Evolutionary conservation across 2,329 filamentous ascomycete genomes (phyloP).

Genomic region (Hysterium pulicare): DNA sequence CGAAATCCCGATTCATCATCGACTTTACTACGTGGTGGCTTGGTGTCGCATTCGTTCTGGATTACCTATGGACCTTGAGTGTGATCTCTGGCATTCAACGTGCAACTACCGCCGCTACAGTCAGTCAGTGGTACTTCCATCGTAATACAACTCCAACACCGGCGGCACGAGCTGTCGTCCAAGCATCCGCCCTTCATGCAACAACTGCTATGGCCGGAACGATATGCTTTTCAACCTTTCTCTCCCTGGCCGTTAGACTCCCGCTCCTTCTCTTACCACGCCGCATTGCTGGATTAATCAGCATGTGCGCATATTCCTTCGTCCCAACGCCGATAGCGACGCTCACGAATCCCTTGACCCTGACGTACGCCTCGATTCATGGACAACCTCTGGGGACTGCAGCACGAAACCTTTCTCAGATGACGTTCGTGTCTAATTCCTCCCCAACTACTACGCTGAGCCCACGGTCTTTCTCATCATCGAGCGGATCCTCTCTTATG

Average conservation of each 20-base stretch:
- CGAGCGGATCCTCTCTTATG: constrained; percentile 56
- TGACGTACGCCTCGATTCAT: constrained; percentile 93
- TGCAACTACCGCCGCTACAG: constrained; percentile 86
- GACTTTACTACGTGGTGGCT: constrained; percentile 91
- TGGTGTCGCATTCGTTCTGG: constrained; percentile 83
- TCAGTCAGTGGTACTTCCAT: constrained; percentile 99
- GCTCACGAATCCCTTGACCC: constrained; percentile 83
- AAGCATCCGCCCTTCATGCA: constrained; percentile 77
- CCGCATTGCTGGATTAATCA: constrained; percentile 65
- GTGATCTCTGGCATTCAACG: constrained; percentile 86
- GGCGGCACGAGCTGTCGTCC: constrained; percentile 75
- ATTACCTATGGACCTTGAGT: constrained; percentile 93
- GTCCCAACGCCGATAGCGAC: constrained; percentile 82
- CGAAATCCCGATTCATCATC: constrained; percentile 68
- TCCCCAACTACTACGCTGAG: constrained; percentile 67
- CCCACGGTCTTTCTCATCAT: constrained; percentile 37
- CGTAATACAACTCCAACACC: constrained; percentile 76
- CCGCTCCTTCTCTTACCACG: constrained; percentile 81
- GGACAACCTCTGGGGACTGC: constrained; percentile 76
- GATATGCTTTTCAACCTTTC: constrained; percentile 80
- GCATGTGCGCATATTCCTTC: constrained; percentile 72
- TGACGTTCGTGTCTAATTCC: constrained; percentile 73
- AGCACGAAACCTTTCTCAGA: constrained; percentile 73
- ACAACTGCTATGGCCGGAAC: constrained; percentile 86
- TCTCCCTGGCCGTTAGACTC: constrained; percentile 76